Percentiles rank a stretch among this genome's conserved stretches.
These are phyloP conservation scores for Ustilago xerochloae DNA, from an alignment of 1,284 basidiomycete species.

Conservation along the genomic window DNA sequence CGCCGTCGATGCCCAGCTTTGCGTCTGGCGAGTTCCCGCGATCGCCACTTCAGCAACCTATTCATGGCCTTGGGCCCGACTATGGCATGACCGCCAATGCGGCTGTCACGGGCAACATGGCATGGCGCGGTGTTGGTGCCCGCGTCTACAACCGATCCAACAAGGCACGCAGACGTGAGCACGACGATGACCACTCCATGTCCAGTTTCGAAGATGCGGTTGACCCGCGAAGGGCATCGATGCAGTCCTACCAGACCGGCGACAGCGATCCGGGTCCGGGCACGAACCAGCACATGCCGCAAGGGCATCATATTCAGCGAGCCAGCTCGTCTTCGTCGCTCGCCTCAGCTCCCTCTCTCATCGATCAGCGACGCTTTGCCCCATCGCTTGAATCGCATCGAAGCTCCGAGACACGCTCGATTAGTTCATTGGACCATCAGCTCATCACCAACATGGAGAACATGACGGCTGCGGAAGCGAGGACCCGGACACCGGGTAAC, in stretches of 20 bases:
- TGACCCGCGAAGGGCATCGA: conserved; percentile 54
- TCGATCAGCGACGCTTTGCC: conserved; percentile 47
- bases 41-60: conserved; percentile 36
- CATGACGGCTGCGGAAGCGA: conserved; percentile 59
- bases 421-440: conserved; percentile 60
- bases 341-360: conserved; percentile 48
- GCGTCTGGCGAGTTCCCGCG: conserved; percentile 42
- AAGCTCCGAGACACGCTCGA: conserved; percentile 50
- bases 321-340: conserved; percentile 55
- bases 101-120: conserved; percentile 41
- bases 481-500: conserved; percentile 48
- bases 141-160: conserved; percentile 32
- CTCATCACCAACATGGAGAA: conserved; percentile 63
- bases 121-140: conserved; percentile 46
- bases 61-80: conserved; percentile 33
- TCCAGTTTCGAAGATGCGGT: conserved; percentile 51
- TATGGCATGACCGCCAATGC: conserved; percentile 32
- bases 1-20: conserved; percentile 44
- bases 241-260: conserved; percentile 59
- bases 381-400: conserved; percentile 51
- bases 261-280: conserved; percentile 62
- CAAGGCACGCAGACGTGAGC: conserved; percentile 47
- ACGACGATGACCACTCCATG: conserved; percentile 56
- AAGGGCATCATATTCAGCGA: conserved; percentile 48
- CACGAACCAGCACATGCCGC: conserved; percentile 27